Conservation (phyloP, 805 yeast genomes). For the Candida pseudofarinosa region DNA sequence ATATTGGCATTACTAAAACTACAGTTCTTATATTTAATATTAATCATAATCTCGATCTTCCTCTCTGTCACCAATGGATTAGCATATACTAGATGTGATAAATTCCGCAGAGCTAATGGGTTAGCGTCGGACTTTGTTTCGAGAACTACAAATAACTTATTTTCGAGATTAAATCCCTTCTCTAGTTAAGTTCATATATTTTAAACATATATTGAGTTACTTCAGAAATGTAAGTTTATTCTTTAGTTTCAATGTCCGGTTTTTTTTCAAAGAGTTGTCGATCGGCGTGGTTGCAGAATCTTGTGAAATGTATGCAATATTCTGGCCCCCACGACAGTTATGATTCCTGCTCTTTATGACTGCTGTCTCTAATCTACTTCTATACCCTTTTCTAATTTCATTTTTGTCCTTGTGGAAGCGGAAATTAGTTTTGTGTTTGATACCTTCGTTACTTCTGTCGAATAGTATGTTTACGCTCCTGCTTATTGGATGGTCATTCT, state of each 20-base stretch:
- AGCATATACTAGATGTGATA: slow-evolving; percentile 90
- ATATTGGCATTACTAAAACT: slow-evolving; percentile 75
- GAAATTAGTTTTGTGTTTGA: not conserved
- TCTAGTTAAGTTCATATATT: slow-evolving; percentile 3
- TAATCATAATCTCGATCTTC: slow-evolving; percentile 64
- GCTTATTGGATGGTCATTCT: not conserved
- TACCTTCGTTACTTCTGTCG: not conserved
- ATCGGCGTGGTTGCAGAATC: not conserved
- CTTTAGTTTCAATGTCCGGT: not conserved
- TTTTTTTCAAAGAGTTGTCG: not conserved
- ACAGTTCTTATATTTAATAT: slow-evolving; percentile 60
- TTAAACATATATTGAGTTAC: not conserved
- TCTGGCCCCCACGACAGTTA: not conserved
- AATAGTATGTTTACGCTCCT: not conserved
- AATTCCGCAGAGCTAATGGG: slow-evolving; percentile 79
- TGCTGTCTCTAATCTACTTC: slow-evolving; percentile 6
- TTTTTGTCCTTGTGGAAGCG: not conserved
- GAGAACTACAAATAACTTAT: slow-evolving; percentile 43
- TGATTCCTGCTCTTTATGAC: slow-evolving; percentile 10
- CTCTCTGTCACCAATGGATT: slow-evolving; percentile 78
- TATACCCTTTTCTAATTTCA: not conserved
- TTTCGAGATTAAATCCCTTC: slow-evolving; percentile 47
- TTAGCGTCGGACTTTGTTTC: slow-evolving; percentile 58
- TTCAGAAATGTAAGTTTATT: not conserved
- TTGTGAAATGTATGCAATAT: not conserved